These are phyloP conservation scores for Flaveria sonorensis DNA, from an alignment of 129 eudicot species.

Conservation along the genomic window DNA sequence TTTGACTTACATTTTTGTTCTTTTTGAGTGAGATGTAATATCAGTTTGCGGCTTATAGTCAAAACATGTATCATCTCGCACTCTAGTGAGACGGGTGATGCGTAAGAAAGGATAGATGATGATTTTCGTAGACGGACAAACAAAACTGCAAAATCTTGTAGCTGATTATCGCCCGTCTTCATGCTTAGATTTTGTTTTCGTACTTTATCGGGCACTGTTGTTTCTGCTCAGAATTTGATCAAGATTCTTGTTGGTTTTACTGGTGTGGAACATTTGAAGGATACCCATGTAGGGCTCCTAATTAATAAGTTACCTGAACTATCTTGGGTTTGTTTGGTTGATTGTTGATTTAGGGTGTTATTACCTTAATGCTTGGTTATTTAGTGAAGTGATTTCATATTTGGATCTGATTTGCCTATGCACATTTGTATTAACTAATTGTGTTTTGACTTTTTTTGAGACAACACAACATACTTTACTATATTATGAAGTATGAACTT, in stretches of 20 bases:
- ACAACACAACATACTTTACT: background rate
- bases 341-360: constrained; percentile 7
- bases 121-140: constrained; percentile 20
- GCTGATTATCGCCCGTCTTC: constrained; percentile 23
- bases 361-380: constrained; percentile 21
- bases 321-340: constrained; percentile 9
- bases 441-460: background rate
- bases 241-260: constrained; percentile 37
- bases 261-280: constrained; percentile 46
- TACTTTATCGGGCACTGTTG: constrained; percentile 26
- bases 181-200: constrained; percentile 22
- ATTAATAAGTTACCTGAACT: constrained; percentile 43
- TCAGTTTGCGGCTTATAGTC: constrained; percentile 68
- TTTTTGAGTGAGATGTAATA: constrained; percentile 70
- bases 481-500: background rate
- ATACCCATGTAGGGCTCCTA: constrained; percentile 39
- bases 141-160: constrained; percentile 31
- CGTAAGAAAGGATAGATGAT: constrained; percentile 30
- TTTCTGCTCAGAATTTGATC: constrained; percentile 20
- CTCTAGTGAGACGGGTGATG: constrained; percentile 53
- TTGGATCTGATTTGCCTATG: constrained; percentile 9
- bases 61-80: constrained; percentile 52
- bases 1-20: constrained; percentile 50
- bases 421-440: background rate
- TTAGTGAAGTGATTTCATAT: constrained; percentile 14